Evolutionary conservation across 148 eudicot species (phyloP).

Genomic region (Silene latifolia): DNA sequence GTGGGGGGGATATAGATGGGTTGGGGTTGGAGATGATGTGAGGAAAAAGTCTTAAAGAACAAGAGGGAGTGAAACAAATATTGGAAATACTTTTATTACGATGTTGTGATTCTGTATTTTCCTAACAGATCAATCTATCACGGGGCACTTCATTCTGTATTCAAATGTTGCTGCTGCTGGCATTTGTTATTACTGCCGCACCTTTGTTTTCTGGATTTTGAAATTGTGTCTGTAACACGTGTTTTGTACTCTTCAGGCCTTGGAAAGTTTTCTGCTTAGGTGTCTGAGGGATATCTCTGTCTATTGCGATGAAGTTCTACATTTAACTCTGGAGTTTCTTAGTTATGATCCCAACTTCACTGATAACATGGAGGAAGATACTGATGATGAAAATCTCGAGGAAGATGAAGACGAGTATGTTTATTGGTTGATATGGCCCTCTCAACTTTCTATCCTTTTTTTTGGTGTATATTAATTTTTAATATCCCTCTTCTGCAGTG

Average conservation of each 20-base stretch:
- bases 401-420: conserved; percentile 97
- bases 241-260: conserved; percentile 55
- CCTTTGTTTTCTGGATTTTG: neutral
- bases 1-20: neutral
- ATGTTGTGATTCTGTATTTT: neutral
- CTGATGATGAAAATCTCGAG: conserved; percentile 64
- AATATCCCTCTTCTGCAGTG: conserved; percentile 47
- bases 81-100: neutral
- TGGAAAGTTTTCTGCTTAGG: conserved; percentile 91
- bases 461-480: neutral
- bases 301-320: conserved; percentile 72
- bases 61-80: neutral
- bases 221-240: conserved; percentile 1
- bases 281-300: conserved; percentile 83
- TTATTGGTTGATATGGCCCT: conserved; percentile 11
- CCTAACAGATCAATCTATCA: neutral
- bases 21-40: neutral
- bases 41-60: neutral
- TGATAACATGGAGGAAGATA: conserved; percentile 98
- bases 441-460: neutral
- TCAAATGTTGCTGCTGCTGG: neutral
- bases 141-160: neutral
- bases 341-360: conserved; percentile 99
- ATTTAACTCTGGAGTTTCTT: conserved; percentile 80
- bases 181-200: neutral